Base-by-base conservation (phyloP, 116 monocot genomes). In the Posidonia oceanica region DNA sequence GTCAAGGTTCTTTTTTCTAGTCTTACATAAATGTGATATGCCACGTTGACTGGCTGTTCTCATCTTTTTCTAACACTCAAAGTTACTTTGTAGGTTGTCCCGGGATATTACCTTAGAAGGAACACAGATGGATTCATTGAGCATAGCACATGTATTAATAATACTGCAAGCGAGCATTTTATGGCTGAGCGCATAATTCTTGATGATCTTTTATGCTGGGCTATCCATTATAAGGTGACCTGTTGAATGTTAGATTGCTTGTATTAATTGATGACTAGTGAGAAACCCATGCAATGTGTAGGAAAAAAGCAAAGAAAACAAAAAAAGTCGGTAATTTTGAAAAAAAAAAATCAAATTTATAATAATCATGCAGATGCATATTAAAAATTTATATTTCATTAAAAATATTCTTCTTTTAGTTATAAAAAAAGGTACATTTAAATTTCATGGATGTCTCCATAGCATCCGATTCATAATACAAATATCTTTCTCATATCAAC, bases 81-180 rank as follows among this genome's bases (percentile, higher is more conserved):
- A n/a, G 41, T 42, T 66, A 48, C 11, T 72, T 77, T 71, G 48
- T 70, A 93, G 93, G 76, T 93, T 52, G 93, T 93, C 75, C 93
- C 93, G 61, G 93, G 93, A 72, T 93, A 93, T 61, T 93, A 82
- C 69, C 79, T 93, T 51, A 75, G 93, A 52, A 80, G 88, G 71
- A 84, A 84, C 53, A 60, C 44, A 75, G 86, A 93, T 86, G 93
- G 93, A 52, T 72, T 15, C 61, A 84, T 88, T 66, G 89, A 93
- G 75, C 42, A 89, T 71, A 93, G 93, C 56, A 67, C 89, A 36
- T 84, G 86, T 60, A 53, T 77, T 17, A 93, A 93, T 71, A 89
- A 93, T 72, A 93, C 93, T 39, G 93, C 93, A 44, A 93, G 89
- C 66, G 93, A 93, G 73, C 84, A 93, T 69, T 83, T 93, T 57